Conservation (phyloP, 208 protist genomes). For the Acanthamoeba polyphaga region DNA sequence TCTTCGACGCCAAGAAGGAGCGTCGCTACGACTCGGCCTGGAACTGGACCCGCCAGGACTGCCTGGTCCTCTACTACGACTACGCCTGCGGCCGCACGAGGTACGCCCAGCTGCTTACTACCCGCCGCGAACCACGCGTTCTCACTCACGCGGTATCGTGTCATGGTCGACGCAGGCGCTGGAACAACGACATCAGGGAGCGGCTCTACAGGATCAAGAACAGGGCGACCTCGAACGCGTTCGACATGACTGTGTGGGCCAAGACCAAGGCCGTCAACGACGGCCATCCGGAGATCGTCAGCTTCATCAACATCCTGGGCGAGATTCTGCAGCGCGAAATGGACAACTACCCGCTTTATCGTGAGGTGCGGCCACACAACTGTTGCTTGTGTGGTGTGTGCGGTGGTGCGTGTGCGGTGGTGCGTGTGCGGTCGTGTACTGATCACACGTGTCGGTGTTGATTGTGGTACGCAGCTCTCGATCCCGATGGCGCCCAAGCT, state of each 20-base stretch:
- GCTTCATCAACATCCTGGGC: conserved; percentile 77
- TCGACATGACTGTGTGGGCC: conserved; percentile 74
- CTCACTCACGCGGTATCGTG: too few relatives aligned
- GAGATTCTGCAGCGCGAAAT: conserved; percentile 72
- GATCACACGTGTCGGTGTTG: background rate
- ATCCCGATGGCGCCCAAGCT: conserved; percentile 78
- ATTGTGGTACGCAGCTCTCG: background rate
- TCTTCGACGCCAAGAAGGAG: conserved; percentile 84
- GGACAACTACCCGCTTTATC: conserved; percentile 59
- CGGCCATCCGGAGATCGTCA: conserved; percentile 75
- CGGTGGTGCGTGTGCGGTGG: background rate
- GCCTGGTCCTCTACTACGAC: conserved; percentile 78
- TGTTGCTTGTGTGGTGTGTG: background rate
- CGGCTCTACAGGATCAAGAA: conserved; percentile 78
- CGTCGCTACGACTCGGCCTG: conserved; percentile 88
- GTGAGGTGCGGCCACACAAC: background rate
- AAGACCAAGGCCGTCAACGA: conserved; percentile 72
- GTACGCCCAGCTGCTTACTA: background rate
- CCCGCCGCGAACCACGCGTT: too few relatives aligned
- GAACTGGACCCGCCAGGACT: conserved; percentile 89
- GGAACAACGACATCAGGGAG: conserved; percentile 78
- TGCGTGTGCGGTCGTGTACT: background rate
- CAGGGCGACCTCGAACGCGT: conserved; percentile 63
- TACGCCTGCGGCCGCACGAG: conserved; percentile 71
- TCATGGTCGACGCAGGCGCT: background rate